Evolutionary conservation across 768 basidiomycete genomes (phyloP), one percentile per base, ranked within the genome.

Genomic region (Lepiota subincarnata): DNA sequence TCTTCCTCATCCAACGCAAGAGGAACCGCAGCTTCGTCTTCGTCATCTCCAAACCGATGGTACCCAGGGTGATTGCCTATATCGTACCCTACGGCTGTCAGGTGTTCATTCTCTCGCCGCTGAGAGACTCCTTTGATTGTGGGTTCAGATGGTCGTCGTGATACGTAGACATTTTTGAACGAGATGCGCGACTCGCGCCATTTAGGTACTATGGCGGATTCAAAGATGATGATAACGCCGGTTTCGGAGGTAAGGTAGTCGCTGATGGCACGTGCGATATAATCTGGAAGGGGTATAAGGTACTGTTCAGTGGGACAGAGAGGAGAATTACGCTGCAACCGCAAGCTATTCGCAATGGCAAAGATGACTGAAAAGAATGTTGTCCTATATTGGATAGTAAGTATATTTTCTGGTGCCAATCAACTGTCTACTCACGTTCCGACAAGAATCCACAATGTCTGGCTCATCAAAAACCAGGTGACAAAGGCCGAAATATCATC

Each of bases 401-500:
- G 31, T 8, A 31, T 31, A 8, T 31, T 31, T 7, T 7, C 31
- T 31, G 8, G 31, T 7, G 8, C 7, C 31, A 42, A 20, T 41
- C 16, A 49, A 45, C 4, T 22, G 14, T 18, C 3, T 18, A 78
- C 89, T 70, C 64, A 92, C 86, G 92, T 98, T 70, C 94, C 94
- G 45, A 99, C 78, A 47, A 98, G 71, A 57, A 99, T 89, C 96
- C 97, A 98, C 2, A 96, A 70, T 1, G 93, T 91, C 63, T 98
- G 94, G 63, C 95, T 95, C 76, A 98, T 86, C 47, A 99, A 72
- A 59, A 97, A 93, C 90, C 93, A 95, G 48, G 91, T 94, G 31
- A 96, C 71, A 70, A 99, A 98, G 0, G 95, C 96, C 38, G 92
- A 95, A 50, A 96, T 89, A 66, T 99, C 97, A 67, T 99, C 97